A percentile compares a stretch with the other conserved stretches of the same genome.
These are phyloP conservation scores for Hypoxylon cercidicola DNA, from an alignment of 495 filamentous ascomycete genomes.

Conservation along the genomic window DNA sequence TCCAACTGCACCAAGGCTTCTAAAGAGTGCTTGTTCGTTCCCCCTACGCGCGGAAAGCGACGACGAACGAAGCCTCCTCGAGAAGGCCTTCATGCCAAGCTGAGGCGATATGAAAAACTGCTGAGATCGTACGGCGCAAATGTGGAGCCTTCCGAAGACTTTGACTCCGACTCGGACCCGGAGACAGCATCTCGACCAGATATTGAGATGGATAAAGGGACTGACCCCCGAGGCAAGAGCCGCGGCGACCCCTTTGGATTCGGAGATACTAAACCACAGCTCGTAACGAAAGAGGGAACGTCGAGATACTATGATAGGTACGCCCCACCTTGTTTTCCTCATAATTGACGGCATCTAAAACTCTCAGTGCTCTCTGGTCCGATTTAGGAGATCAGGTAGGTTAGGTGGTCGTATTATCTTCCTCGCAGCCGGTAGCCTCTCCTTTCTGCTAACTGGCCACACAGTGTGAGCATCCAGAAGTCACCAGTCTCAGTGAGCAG, in stretches of 20 bases:
- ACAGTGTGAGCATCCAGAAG: slow-evolving; percentile 26
- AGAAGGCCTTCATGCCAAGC: slow-evolving; percentile 46
- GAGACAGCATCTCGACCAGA: slow-evolving; percentile 23
- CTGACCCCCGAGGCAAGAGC: not conserved
- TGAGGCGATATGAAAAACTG: slow-evolving; percentile 47
- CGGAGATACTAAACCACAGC: slow-evolving; percentile 22
- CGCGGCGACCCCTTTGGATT: slow-evolving; percentile 8
- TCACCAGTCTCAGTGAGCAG: slow-evolving; percentile 6
- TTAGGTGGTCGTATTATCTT: not conserved
- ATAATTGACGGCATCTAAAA: not conserved
- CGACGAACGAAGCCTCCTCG: slow-evolving; percentile 50
- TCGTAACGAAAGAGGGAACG: slow-evolving; percentile 29
- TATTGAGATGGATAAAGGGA: slow-evolving; percentile 8
- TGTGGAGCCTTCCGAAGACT: slow-evolving; percentile 21
- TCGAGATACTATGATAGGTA: slow-evolving; percentile 40
- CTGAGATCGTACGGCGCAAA: slow-evolving; percentile 34
- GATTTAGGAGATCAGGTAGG: slow-evolving; percentile 25
- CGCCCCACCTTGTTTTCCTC: not conserved
- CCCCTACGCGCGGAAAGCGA: slow-evolving; percentile 54
- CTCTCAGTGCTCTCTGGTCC: slow-evolving; percentile 24
- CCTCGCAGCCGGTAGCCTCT: not conserved
- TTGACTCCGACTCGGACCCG: slow-evolving; percentile 27
- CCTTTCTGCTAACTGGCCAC: not conserved
- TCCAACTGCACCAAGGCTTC: slow-evolving; percentile 58
- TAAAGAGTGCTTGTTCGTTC: slow-evolving; percentile 54